Base-by-base conservation (phyloP, 306 rosid genomes). In the Potentilla sterilis region DNA sequence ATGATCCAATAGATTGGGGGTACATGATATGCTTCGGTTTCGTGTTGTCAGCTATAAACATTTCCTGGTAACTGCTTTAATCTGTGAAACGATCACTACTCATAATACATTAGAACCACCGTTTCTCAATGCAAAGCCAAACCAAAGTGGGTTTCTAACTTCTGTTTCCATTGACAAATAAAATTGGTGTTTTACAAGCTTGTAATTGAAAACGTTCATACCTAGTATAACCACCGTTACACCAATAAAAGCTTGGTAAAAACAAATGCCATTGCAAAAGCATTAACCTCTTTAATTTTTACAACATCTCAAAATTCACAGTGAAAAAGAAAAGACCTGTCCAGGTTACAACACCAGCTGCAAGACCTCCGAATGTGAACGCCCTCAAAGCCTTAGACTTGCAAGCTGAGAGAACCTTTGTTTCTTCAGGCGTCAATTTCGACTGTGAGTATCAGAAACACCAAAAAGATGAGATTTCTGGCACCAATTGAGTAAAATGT, bases 371-470 rank as follows among this genome's bases (percentile, higher is more conserved):
- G 35, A 48, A 74, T 19, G 73, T 35, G 18, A 83, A 72, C 49
- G 49, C 67, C 80, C 44, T 84, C 6, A 49, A 0, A 67, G 83
- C 77, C 58, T 75, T 84, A 59, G 88, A 70, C 80, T 77, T 81
- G 72, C 84, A 93, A 22, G 84, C 74, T 24, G 9, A 77, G 16
- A 85, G 79, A 76, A 85, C 6, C 70, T 35, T 63, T 58, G 19
- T 28, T 64, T 93, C 98, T 74, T 85, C 59, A 16, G 81, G 78
- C 68, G 91, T 83, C 77, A 90, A 71, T 19, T 71, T 68, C 21
- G 67, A 81, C 96, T 83, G 66, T 11, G 71, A 72, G 70, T 32
- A 69, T 14, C 10, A 38, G 16, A 65, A 16, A 44, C 24, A 40
- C 75, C 22, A 6, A 37, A 9, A 12, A 22, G 9, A 55, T 14